Conservation (phyloP, 129 eudicot genomes). For the Calendula officinalis region DNA sequence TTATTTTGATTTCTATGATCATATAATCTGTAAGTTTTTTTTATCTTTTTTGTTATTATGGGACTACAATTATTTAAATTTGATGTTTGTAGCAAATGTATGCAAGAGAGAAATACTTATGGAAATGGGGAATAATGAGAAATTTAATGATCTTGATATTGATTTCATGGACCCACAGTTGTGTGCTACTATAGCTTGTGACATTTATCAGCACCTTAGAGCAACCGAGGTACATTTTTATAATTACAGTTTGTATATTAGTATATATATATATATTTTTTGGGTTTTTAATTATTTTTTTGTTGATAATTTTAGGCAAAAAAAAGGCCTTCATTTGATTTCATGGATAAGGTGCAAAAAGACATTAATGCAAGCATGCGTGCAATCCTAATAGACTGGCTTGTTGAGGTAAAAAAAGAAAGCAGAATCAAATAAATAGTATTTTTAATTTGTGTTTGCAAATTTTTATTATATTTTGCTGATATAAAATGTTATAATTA, state of each 20-base stretch:
- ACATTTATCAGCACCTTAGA: slow-evolving; percentile 84
- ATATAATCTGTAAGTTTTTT: background rate
- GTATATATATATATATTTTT: background rate
- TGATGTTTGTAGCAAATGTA: slow-evolving; percentile 34
- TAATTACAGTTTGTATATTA: background rate
- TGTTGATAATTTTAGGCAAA: slow-evolving; percentile 35
- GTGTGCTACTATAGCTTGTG: slow-evolving; percentile 94
- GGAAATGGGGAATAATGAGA: slow-evolving; percentile 40
- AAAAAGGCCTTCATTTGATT: slow-evolving; percentile 72
- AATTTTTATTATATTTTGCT: background rate
- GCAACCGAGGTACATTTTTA: slow-evolving; percentile 58
- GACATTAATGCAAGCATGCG: slow-evolving; percentile 88
- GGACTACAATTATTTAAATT: background rate
- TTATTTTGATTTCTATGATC: background rate
- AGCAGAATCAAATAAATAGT: background rate
- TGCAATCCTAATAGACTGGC: slow-evolving; percentile 83
- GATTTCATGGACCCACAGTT: slow-evolving; percentile 71
- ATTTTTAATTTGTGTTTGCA: background rate
- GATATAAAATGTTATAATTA: background rate
- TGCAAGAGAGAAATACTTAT: slow-evolving; percentile 83
- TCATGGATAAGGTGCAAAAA: slow-evolving; percentile 84
- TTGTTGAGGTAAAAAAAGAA: slow-evolving; percentile 65
- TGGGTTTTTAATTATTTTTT: background rate
- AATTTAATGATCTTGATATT: slow-evolving; percentile 64
- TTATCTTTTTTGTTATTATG: background rate